These are phyloP conservation scores for Bruguiera sexangula DNA, from an alignment of 345 rosid genomes.

Conservation along the genomic window DNA sequence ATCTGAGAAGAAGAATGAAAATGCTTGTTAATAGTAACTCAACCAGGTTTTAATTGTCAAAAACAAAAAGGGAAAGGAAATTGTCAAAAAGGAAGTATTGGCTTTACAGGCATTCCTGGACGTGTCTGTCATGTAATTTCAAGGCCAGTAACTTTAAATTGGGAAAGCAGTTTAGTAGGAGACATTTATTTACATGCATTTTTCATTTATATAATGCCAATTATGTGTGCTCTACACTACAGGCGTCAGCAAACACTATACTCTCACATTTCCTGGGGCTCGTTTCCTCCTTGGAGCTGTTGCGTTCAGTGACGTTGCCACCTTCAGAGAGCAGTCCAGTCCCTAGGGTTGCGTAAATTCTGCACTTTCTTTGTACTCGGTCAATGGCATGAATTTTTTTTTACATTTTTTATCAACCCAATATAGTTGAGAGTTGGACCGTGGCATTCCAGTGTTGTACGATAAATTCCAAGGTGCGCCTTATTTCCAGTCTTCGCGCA, in stretches of 20 bases:
- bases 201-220: neutral
- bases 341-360: conserved; percentile 51
- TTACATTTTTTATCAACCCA: neutral
- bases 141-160: neutral
- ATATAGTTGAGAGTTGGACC: conserved; percentile 9
- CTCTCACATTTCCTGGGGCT: conserved; percentile 96
- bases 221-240: neutral
- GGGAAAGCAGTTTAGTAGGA: neutral
- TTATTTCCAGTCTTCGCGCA: neutral
- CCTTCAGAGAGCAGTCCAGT: conserved; percentile 46
- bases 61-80: no score
- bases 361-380: neutral
- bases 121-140: no score
- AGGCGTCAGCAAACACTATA: conserved; percentile 95
- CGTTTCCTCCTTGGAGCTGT: conserved; percentile 78
- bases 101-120: no score
- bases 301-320: conserved; percentile 86
- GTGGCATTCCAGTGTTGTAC: neutral
- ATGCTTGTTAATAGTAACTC: no score
- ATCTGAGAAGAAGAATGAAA: no score
- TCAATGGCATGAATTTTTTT: conserved; percentile 23
- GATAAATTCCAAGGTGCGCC: neutral
- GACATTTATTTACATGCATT: neutral
- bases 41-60: no score
- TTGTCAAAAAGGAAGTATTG: no score